Percentiles rank a stretch among this genome's conserved stretches.
phyloP scores from a whole-genome alignment of 805 yeast genomes.

The Kregervanrija delftensis region DNA sequence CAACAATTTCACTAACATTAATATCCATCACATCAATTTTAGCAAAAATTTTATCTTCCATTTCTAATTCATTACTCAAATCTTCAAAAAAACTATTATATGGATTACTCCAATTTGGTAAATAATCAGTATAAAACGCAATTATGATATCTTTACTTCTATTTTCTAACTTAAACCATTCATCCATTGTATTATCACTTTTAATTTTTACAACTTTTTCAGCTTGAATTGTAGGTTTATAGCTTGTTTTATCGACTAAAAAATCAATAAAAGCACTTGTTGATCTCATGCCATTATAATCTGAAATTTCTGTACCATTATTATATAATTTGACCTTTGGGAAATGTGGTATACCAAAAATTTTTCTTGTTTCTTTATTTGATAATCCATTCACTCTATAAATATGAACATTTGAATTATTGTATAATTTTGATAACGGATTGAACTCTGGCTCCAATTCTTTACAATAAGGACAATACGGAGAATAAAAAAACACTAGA shows the following conservation, averaged over 20 bases:
- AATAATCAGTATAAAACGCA: slow-evolving; percentile 33
- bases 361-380: slow-evolving; percentile 29
- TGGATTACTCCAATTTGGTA: slow-evolving; percentile 26
- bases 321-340: slow-evolving; percentile 45
- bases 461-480: slow-evolving; percentile 40
- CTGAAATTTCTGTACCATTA: slow-evolving; percentile 33
- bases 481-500: slow-evolving; percentile 41
- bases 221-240: slow-evolving; percentile 19
- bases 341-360: slow-evolving; percentile 36
- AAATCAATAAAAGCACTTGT: slow-evolving; percentile 27
- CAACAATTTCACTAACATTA: slow-evolving; percentile 21
- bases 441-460: slow-evolving; percentile 39
- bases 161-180: slow-evolving; percentile 9
- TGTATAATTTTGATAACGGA: slow-evolving; percentile 37
- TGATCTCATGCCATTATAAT: slow-evolving; percentile 30
- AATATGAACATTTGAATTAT: slow-evolving; percentile 29
- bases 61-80: slow-evolving; percentile 21
- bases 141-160: slow-evolving; percentile 20
- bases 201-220: slow-evolving; percentile 5
- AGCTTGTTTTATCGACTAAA: slow-evolving; percentile 27
- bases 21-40: slow-evolving; percentile 28
- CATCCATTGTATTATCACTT: slow-evolving; percentile 11
- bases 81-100: slow-evolving; percentile 27
- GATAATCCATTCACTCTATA: slow-evolving; percentile 29
- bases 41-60: slow-evolving; percentile 21